Evolutionary conservation across 371 early-diverging fungal species (phyloP), one percentile per base, ranked within the genome.

Genomic region (Rhizopus stolonifer): DNA sequence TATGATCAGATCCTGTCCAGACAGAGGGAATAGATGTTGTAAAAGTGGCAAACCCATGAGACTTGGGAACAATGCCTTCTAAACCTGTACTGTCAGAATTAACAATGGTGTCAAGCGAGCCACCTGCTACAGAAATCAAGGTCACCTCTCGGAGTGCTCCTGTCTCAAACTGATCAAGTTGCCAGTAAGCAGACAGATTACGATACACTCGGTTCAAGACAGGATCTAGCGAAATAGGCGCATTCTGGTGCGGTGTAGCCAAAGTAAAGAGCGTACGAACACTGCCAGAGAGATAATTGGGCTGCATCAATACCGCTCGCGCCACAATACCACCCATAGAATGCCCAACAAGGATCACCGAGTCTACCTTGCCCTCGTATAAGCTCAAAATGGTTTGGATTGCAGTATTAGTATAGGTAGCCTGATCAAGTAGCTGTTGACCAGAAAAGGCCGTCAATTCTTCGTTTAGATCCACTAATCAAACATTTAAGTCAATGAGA

Each of bases 271-370:
- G 84, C 1, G 90, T 86, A 42, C 83, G 76, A 23, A 96, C 80
- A 3, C 86, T 79, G 3, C 83, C 81, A 0, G 79, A 70, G 8
- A 62, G 51, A 60, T 89, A 88, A 63, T 82, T 90, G 0, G 76
- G 64, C 52, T 90, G 64, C 5, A 81, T 83, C 44, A 90, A 74
- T 46, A 89, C 71, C 0, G 88, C 76, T 15, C 96, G 71, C 1
- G 94, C 94, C 2, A 96, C 94, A 22, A 96, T 74, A 6, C 98
- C 98, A 21, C 98, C 98, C 97, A 97, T 96, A 6, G 94, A 94
- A 60, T 96, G 98, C 3, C 91, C 96, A 22, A 97, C 70, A 17
- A 97, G 65, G 13, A 91, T 58, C 11, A 96, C 94, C 2, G 91
- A 85, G 2, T 26, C 10, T 10, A 29, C n/a, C 15, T 13, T 18